Conservation (phyloP, 768 basidiomycete species). For the Naganishia vishniacii region DNA sequence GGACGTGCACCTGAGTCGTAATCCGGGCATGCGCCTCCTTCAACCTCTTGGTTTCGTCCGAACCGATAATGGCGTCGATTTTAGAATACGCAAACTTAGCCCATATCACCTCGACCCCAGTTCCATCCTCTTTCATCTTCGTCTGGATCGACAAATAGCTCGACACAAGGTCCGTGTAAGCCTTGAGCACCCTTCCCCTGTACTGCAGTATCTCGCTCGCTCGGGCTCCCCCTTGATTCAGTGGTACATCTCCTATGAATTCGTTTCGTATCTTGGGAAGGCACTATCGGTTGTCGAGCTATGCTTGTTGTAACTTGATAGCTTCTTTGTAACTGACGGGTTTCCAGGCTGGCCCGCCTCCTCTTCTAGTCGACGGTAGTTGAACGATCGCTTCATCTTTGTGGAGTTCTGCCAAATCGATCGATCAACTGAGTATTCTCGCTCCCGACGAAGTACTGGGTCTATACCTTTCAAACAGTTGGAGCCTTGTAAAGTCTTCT, state of each 20-base stretch:
- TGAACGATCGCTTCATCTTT: not conserved
- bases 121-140: not conserved
- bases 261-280: constrained; percentile 9
- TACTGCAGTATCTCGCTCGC: not conserved
- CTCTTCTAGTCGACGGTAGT: not conserved
- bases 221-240: not conserved
- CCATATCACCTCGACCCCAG: not conserved
- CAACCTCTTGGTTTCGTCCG: not conserved
- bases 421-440: too few species aligned
- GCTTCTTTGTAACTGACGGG: not conserved
- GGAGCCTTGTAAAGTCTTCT: not conserved
- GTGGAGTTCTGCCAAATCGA: constrained; percentile 12
- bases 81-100: constrained; percentile 8
- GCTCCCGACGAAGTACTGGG: too few species aligned
- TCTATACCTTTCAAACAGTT: not conserved
- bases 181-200: not conserved
- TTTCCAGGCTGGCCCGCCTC: not conserved
- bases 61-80: not conserved
- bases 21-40: constrained; percentile 5
- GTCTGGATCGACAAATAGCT: not conserved
- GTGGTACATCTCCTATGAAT: constrained; percentile 5
- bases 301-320: not conserved
- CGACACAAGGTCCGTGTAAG: not conserved
- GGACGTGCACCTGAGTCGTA: not conserved
- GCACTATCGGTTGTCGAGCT: constrained; percentile 6